Base-by-base conservation (phyloP, 169 alveolate species). In the Ichthyophthirius multifiliis region DNA sequence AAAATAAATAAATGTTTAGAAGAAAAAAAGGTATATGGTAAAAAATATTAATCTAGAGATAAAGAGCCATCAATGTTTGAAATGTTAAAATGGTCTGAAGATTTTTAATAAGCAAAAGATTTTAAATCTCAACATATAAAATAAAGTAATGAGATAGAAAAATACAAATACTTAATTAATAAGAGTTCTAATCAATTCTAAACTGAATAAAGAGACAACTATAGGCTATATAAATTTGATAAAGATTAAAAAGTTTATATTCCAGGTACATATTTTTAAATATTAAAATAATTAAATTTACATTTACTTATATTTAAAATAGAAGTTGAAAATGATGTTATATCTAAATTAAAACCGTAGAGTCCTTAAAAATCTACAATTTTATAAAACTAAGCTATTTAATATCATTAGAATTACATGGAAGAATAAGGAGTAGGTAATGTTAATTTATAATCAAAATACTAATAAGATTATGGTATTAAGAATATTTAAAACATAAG, bases 131-230 rank as follows among this genome's bases (percentile, higher is more conserved):
- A 55, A 13, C 71, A 55, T 27, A 16, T 55, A 10, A n/a, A n/a
- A n/a, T 39, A 34, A 10, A 27, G 31, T 27, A 55, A 55, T 18
- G 71, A 55, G 31, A 39, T 55, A 4, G 71, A 64, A 32, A 35
- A 39, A 41, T 67, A 37, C 62, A 67, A 67, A 67, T 16, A 15
- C 23, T 34, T 35, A 23, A 67, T 67, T 16, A 41, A 35, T 30
- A 67, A 67, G 46, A 37, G 55, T 62, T 15, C 32, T 12, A 30
- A 5, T 67, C 63, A 35, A 18, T 67, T 37, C 62, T 15, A 34
- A 37, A 37, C 63, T 5, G 77, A 67, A 67, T 16, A 37, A 34
- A 67, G 55, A 67, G 77, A 67, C 30, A 18, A 67, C n/a, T 67
- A n/a, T 44, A 67, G 77, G 41, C 20, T 18, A 67, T 67, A 10